Evolutionary conservation across 768 basidiomycete species (phyloP).

Genomic region (Suillus luteus): DNA sequence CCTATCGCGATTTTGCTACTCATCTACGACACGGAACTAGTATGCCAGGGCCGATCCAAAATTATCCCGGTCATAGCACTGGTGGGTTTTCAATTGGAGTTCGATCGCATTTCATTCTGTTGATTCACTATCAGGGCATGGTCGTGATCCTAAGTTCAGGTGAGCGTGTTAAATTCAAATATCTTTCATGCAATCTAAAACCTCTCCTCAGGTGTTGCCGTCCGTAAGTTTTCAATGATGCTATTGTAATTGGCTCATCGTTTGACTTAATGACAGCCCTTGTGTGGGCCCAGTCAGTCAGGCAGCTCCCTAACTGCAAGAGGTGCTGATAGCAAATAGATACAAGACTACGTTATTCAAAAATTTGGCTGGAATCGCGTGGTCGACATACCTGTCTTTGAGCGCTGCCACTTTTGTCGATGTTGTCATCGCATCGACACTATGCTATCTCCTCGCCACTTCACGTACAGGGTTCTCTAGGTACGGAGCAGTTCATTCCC

Average conservation of each 20-base stretch:
- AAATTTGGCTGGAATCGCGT: neutral
- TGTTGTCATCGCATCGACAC: neutral
- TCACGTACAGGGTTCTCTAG: constrained; percentile 5
- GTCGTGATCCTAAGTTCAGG: neutral
- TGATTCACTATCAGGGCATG: neutral
- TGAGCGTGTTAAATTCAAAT: neutral
- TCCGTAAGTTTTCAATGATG: neutral
- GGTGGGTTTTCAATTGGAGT: neutral
- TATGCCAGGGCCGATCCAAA: neutral
- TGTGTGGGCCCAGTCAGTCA: neutral
- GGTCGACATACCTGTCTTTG: neutral
- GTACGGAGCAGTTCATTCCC: neutral
- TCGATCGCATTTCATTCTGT: neutral
- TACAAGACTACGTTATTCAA: neutral
- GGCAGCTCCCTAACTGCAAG: neutral
- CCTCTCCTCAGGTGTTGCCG: neutral
- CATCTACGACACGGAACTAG: neutral
- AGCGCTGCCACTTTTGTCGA: neutral
- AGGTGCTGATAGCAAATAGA: neutral
- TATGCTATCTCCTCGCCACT: constrained; percentile 2
- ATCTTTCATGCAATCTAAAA: neutral
- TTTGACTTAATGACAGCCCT: neutral
- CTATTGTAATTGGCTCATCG: neutral
- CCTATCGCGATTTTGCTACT: neutral
- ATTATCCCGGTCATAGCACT: neutral